Conservation (phyloP, 345 rosid genomes). For the Gossypium ekmanianum region DNA sequence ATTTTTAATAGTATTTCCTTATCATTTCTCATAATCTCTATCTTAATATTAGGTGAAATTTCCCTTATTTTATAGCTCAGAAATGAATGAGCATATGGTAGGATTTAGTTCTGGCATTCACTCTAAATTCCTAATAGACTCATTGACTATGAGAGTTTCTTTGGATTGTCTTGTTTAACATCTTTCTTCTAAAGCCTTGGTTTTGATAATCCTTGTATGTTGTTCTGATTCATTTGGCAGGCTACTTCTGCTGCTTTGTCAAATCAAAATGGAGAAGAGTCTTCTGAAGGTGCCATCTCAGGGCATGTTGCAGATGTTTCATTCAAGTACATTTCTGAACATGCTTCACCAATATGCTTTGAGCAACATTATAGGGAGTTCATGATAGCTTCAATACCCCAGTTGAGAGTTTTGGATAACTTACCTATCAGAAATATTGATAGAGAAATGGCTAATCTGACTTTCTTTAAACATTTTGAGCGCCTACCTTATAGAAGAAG, state of each 20-base stretch:
- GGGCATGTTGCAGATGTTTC: constrained; percentile 38
- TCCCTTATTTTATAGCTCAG: constrained; percentile 3
- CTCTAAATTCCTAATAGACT: not conserved
- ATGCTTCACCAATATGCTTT: constrained; percentile 84
- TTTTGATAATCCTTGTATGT: constrained; percentile 2
- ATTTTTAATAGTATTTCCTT: not conserved
- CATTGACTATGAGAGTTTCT: not conserved
- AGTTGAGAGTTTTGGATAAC: constrained; percentile 70
- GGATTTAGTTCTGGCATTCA: not conserved
- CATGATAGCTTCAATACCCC: constrained; percentile 76
- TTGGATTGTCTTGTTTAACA: not conserved
- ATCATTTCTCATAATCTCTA: not conserved
- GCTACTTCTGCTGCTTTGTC: constrained; percentile 29
- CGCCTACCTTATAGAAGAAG: constrained; percentile 67
- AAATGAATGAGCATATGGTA: constrained; percentile 9
- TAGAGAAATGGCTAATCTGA: constrained; percentile 55
- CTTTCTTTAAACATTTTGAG: constrained; percentile 64
- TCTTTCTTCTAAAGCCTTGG: constrained; percentile 1
- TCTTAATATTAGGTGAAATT: not conserved
- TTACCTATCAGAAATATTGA: constrained; percentile 63
- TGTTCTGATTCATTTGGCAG: constrained; percentile 35
- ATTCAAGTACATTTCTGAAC: constrained; percentile 50
- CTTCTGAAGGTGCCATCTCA: constrained; percentile 29
- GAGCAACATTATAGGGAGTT: constrained; percentile 82
- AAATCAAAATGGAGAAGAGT: constrained; percentile 42